Evolutionary conservation across 257 asterid genomes (phyloP), one percentile per base, ranked within the genome.

Genomic region (Thymus quinquecostatus): DNA sequence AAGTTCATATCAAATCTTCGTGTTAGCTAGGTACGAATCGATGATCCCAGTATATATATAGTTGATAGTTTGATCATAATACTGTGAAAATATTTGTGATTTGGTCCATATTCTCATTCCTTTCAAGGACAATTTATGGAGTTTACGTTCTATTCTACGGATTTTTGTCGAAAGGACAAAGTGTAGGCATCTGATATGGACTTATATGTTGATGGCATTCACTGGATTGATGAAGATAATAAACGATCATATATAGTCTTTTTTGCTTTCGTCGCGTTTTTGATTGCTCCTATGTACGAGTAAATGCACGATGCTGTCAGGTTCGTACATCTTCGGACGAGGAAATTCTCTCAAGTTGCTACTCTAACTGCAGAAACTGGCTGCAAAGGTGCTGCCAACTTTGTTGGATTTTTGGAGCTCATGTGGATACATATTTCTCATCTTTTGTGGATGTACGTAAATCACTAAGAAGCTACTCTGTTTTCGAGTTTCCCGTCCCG

Each of bases 301-400:
- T 96, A 64, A 87, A 85, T 82, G 85, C 91, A 21, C 87, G 80
- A 60, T 89, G 97, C 74, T 91, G 97, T 76, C 91, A 83, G 91
- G 97, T 91, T 53, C 0, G 36, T 54, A 27, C 13, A 27, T 27
- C 33, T 21, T 8, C 5, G 33, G 10, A 2, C 33, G 33, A 32
- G 85, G 74, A 73, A 48, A 44, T 67, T 58, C 71, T 29, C 29
- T 36, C 80, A 81, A 64, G 95, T 92, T 41, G 91, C 92, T 58
- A 83, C 81, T 73, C 86, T 89, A 61, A 77, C 82, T n/a, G 70
- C 87, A 45, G 86, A 85, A 80, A 91, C 86, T 69, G 82, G 21
- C 21, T 21, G 21, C 21, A 21, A 21, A 21, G 21, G 21, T 53
- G 21, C 29, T 53, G 2, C 2, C 33, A 21, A 8, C 5, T 38